Percentiles rank a stretch among this genome's conserved stretches.
Evolutionary conservation across 148 eudicot genomes (phyloP).

Genomic region (Rhododendron vialii): DNA sequence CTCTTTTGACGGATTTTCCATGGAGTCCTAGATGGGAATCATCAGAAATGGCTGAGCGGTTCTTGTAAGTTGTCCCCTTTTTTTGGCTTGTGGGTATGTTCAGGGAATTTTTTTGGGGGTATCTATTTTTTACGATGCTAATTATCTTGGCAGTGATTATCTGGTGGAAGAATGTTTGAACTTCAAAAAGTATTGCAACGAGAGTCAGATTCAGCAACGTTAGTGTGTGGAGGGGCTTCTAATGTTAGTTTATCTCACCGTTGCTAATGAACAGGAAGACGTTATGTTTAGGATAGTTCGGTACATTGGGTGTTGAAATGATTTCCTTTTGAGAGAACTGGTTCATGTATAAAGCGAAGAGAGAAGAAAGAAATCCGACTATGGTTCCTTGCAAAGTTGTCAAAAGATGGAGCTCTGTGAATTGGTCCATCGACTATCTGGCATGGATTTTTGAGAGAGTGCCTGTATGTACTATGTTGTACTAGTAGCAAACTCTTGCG

Average conservation of each 20-base stretch:
- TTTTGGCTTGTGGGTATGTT: background rate
- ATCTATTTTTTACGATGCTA: background rate
- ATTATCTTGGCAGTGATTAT: constrained; percentile 53
- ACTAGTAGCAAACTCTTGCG: background rate
- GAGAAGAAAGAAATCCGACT: background rate
- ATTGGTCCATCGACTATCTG: background rate
- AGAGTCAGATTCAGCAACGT: constrained; percentile 46
- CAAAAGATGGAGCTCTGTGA: background rate
- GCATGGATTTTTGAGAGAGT: background rate
- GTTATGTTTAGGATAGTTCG: background rate
- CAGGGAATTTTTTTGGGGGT: background rate
- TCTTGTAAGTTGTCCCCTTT: constrained; percentile 49
- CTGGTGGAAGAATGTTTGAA: constrained; percentile 70
- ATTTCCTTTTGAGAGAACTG: background rate
- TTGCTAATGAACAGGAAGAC: background rate
- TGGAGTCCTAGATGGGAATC: constrained; percentile 98
- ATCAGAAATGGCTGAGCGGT: constrained; percentile 74
- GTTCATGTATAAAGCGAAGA: background rate
- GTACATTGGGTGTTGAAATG: background rate
- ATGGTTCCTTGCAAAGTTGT: background rate
- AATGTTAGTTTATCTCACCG: background rate
- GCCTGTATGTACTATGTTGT: background rate
- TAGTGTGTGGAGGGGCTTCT: constrained; percentile 9
- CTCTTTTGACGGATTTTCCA: constrained; percentile 59
- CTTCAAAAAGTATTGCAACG: constrained; percentile 84